These are phyloP conservation scores for Friedmanniomyces simplex DNA, from an alignment of 495 filamentous ascomycete genomes.

Conservation along the genomic window DNA sequence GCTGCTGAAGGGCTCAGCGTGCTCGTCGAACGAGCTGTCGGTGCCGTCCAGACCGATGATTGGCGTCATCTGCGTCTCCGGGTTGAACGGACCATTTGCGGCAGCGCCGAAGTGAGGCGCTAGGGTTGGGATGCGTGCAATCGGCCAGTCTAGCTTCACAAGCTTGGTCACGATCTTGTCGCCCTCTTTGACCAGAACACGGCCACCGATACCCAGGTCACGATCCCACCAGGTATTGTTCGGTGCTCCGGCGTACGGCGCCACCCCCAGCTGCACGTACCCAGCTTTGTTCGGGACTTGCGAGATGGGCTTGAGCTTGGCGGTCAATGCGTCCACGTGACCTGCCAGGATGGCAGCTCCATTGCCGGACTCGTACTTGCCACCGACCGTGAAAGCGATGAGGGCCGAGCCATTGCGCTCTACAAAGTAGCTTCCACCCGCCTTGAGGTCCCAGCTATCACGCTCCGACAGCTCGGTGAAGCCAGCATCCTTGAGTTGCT, in stretches of 20 bases:
- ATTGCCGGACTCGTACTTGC: conserved; percentile 73
- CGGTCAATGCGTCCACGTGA: conserved; percentile 86
- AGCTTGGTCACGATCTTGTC: conserved; percentile 76
- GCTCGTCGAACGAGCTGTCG: conserved; percentile 29
- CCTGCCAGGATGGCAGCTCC: conserved; percentile 73
- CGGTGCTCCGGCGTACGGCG: conserved; percentile 80
- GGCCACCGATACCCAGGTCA: conserved; percentile 80
- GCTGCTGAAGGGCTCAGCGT: conserved; percentile 24
- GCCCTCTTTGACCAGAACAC: conserved; percentile 69
- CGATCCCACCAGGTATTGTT: conserved; percentile 91
- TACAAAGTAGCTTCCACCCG: conserved; percentile 79
- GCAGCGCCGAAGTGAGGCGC: conserved; percentile 87
- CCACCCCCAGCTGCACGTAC: conserved; percentile 82
- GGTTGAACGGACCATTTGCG: conserved; percentile 68
- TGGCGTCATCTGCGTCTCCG: conserved; percentile 88
- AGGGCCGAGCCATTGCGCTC: conserved; percentile 77
- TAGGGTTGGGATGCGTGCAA: conserved; percentile 85
- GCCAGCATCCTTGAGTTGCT: conserved; percentile 57
- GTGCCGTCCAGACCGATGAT: conserved; percentile 82
- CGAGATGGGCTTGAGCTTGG: conserved; percentile 77
- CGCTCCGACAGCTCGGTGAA: conserved; percentile 73
- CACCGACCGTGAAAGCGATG: conserved; percentile 79
- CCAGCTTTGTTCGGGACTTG: conserved; percentile 69
- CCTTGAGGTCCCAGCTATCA: conserved; percentile 66
- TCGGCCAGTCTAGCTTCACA: conserved; percentile 86